A percentile compares a stretch with the other conserved stretches of the same genome.
Conservation (phyloP, 2,329 filamentous ascomycete genomes). For the Dactylellina leptospora region DNA sequence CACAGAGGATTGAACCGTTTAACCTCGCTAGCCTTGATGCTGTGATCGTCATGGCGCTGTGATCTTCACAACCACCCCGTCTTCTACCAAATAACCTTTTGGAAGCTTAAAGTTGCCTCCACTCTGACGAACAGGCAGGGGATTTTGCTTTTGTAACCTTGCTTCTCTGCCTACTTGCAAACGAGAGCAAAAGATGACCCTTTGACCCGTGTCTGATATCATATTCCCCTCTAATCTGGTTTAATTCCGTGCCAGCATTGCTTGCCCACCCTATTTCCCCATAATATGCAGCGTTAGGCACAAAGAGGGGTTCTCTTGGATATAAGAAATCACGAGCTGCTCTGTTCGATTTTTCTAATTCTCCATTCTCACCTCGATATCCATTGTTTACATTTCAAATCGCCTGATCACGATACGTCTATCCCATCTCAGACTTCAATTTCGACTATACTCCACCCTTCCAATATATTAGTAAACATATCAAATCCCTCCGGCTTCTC, state of each 20-base stretch:
- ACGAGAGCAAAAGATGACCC: background rate
- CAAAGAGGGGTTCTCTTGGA: conserved; percentile 21
- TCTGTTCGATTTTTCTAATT: background rate
- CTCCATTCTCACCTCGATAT: too few species aligned
- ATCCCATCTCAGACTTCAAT: too few species aligned
- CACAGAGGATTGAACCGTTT: too few species aligned
- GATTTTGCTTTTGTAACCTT: conserved; percentile 36
- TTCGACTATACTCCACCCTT: background rate
- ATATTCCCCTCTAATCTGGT: conserved; percentile 44
- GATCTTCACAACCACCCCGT: conserved; percentile 14
- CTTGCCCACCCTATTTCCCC: conserved; percentile 3
- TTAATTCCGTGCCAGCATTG: conserved; percentile 9
- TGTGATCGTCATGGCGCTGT: conserved; percentile 30
- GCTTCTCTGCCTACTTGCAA: background rate
- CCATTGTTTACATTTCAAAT: too few species aligned
- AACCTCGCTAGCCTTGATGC: background rate
- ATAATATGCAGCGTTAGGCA: background rate
- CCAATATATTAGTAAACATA: background rate
- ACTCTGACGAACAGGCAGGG: conserved; percentile 16
- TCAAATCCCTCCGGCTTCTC: too few species aligned
- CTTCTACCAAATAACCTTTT: conserved; percentile 8
- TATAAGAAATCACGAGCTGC: conserved; percentile 37
- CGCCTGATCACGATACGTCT: too few species aligned
- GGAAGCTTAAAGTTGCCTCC: conserved; percentile 53
- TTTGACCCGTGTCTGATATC: conserved; percentile 53